Evolutionary conservation across 768 basidiomycete genomes (phyloP).

Genomic region (Russula lepida): DNA sequence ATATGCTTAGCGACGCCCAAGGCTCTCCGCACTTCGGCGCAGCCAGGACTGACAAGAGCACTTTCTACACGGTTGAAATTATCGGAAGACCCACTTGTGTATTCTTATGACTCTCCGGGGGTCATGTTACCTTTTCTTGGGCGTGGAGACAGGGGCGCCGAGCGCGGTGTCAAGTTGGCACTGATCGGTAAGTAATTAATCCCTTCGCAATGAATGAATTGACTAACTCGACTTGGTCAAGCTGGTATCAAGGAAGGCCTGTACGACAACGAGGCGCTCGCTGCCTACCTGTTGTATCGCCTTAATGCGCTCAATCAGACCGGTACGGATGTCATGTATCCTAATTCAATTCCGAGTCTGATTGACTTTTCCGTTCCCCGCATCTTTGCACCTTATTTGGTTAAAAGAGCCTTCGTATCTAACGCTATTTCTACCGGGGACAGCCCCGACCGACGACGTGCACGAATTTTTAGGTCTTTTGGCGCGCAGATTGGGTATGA

Average conservation of each 20-base stretch:
- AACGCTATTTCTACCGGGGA: conserved; percentile 45
- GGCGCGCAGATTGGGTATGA: conserved; percentile 71
- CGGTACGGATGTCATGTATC: conserved; percentile 37
- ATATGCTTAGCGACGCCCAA: conserved; percentile 60
- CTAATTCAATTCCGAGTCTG: not conserved
- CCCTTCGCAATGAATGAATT: not conserved
- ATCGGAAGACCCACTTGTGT: conserved; percentile 70
- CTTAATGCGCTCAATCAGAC: conserved; percentile 70
- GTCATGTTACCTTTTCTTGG: conserved; percentile 97
- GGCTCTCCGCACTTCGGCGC: conserved; percentile 79
- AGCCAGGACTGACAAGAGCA: conserved; percentile 84
- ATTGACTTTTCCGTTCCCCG: not conserved
- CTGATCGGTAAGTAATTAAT: conserved; percentile 65
- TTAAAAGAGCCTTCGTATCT: conserved; percentile 64
- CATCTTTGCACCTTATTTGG: not conserved
- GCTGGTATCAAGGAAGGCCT: conserved; percentile 92
- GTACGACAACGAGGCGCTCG: conserved; percentile 77
- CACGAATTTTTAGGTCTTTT: conserved; percentile 60
- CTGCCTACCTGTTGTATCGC: conserved; percentile 79
- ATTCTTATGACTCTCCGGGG: conserved; percentile 93
- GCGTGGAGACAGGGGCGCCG: conserved; percentile 73
- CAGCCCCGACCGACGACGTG: conserved; percentile 52
- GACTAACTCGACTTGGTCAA: conserved; percentile 26
- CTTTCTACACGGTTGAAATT: conserved; percentile 86
- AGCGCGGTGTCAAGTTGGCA: conserved; percentile 87